Conservation (phyloP, 2,329 filamentous ascomycete species). For the Acarospora socialis region DNA sequence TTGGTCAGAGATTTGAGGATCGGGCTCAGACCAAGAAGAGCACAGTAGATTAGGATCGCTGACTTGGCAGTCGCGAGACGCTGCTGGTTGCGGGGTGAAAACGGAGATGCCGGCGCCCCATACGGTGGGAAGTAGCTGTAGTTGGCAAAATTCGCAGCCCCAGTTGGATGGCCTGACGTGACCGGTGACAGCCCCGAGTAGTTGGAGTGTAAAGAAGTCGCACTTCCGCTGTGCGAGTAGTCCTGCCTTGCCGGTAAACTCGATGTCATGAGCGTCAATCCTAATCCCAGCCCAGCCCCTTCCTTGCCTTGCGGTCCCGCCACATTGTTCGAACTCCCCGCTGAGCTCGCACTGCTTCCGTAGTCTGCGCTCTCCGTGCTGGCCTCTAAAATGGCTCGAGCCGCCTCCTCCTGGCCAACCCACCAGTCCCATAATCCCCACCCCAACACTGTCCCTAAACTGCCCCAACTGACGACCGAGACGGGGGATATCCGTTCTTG, state of each 20-base stretch:
- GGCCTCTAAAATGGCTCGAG: constrained; percentile 29
- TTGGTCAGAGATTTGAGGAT: constrained; percentile 93
- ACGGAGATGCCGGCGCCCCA: constrained; percentile 20
- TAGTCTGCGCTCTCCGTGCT: constrained; percentile 12
- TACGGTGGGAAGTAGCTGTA: constrained; percentile 23
- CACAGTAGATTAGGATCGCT: constrained; percentile 81
- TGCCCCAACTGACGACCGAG: constrained; percentile 76
- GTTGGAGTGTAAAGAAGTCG: constrained; percentile 16
- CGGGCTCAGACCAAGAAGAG: constrained; percentile 77
- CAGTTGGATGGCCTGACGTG: constrained; percentile 16
- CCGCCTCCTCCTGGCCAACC: constrained; percentile 57
- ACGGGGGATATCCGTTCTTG: constrained; percentile 77
- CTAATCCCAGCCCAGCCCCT: constrained; percentile 26
- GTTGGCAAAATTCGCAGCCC: too few species aligned
- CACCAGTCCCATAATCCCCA: constrained; percentile 90
- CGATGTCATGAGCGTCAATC: constrained; percentile 26
- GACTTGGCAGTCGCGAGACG: constrained; percentile 77
- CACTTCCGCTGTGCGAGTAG: constrained; percentile 7
- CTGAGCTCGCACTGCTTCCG: constrained; percentile 17
- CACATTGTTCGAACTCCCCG: constrained; percentile 1
- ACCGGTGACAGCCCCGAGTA: constrained; percentile 30
- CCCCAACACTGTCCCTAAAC: constrained; percentile 65
- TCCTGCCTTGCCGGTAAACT: constrained; percentile 21
- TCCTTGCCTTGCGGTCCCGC: constrained; percentile 14
- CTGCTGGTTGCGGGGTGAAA: constrained; percentile 44